Percentiles rank a stretch among this genome's conserved stretches.
Conservation (phyloP, 257 asterid genomes). For the Nicotiana paniculata region DNA sequence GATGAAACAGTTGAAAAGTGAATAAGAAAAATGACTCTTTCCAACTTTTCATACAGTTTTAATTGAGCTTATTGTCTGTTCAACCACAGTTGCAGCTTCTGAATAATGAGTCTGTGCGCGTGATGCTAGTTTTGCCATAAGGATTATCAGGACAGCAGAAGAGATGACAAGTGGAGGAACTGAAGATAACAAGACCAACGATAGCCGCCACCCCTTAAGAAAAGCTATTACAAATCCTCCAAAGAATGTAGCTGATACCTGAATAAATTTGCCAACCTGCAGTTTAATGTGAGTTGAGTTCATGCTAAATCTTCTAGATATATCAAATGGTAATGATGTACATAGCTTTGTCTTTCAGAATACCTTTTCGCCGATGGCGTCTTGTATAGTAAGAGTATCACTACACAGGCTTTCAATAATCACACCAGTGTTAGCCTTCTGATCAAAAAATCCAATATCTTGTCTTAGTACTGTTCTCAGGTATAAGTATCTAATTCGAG, state of each 20-base stretch:
- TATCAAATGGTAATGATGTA: neutral
- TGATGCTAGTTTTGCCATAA: conserved; percentile 63
- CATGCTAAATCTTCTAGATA: neutral
- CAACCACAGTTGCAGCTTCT: conserved; percentile 60
- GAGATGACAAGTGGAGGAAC: conserved; percentile 77
- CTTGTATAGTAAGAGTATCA: conserved; percentile 84
- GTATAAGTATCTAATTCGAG: conserved; percentile 56
- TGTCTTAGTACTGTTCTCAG: conserved; percentile 60
- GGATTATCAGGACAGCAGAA: conserved; percentile 52
- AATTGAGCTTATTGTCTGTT: conserved; percentile 75
- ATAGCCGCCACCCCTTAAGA: conserved; percentile 76
- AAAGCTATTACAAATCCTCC: conserved; percentile 77
- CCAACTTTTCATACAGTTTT: conserved; percentile 43
- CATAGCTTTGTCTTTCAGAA: neutral
- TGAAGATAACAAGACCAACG: conserved; percentile 61
- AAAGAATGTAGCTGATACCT: conserved; percentile 53
- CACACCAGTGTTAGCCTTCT: conserved; percentile 71
- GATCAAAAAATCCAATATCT: conserved; percentile 75
- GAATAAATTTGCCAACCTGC: conserved; percentile 75
- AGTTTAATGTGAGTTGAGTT: neutral
- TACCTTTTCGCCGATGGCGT: conserved; percentile 92
- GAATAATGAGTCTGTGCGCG: conserved; percentile 75
- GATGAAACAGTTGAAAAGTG: neutral
- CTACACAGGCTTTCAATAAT: conserved; percentile 81
- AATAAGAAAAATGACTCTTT: neutral